Conservation (phyloP, 768 basidiomycete genomes). For the Suillus variegatus region DNA sequence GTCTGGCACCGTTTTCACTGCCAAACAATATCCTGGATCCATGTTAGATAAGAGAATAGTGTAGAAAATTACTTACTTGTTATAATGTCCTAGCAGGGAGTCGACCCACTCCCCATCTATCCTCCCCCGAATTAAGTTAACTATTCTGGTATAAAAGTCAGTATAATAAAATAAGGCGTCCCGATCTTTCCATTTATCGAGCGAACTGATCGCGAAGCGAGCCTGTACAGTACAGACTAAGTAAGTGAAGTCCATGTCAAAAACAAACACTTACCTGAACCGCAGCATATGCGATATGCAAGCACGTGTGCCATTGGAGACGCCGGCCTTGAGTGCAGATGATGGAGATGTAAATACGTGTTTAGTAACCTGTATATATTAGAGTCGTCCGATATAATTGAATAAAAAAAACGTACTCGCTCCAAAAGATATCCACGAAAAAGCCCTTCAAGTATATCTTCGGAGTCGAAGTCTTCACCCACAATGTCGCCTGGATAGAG, state of each 20-base stretch:
- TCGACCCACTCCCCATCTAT: background rate
- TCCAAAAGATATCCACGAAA: background rate
- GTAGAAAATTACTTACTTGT: background rate
- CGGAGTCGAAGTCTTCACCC: constrained; percentile 5
- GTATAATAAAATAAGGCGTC: background rate
- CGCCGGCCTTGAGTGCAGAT: no score
- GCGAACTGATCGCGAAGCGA: background rate
- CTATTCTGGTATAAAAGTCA: background rate
- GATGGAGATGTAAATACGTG: no score
- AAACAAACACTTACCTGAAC: background rate
- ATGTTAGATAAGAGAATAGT: background rate
- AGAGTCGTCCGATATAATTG: no score
- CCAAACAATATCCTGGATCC: background rate
- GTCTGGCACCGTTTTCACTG: background rate
- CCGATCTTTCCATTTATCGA: background rate
- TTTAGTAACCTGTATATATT: no score
- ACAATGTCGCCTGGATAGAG: constrained; percentile 6
- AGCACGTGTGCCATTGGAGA: no score
- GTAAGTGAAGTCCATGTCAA: background rate
- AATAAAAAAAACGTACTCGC: no score
- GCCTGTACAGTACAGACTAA: background rate
- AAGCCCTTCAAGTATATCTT: background rate
- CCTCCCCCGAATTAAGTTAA: background rate
- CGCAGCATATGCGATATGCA: no score
- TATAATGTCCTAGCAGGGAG: background rate